These are phyloP conservation scores for Cryptosporidium meleagridis DNA, from an alignment of 169 alveolate genomes.

Conservation along the genomic window DNA sequence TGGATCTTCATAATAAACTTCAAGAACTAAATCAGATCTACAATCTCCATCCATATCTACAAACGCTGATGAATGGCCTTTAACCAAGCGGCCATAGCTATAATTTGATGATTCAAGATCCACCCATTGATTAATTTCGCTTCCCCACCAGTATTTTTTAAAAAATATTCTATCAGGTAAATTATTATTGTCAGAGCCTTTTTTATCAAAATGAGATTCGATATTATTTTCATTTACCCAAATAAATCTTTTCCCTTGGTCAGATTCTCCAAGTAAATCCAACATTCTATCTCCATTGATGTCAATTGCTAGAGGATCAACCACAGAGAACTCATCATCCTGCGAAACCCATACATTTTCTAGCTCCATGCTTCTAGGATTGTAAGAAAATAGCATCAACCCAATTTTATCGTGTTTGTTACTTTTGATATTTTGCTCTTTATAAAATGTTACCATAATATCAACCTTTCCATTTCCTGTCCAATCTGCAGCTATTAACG, in stretches of 20 bases:
- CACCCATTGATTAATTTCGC: conserved; percentile 49
- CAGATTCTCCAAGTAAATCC: conserved; percentile 77
- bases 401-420: background rate
- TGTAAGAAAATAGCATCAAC: conserved; percentile 1
- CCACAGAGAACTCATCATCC: conserved; percentile 76
- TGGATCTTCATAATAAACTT: conserved; percentile 75
- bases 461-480: conserved; percentile 50
- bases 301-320: conserved; percentile 85
- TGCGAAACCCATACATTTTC: conserved; percentile 34
- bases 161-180: background rate
- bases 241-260: conserved; percentile 75
- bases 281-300: conserved; percentile 86
- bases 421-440: conserved; percentile 1
- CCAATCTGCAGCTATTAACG: conserved; percentile 42
- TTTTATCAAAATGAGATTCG: background rate
- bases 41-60: conserved; percentile 89
- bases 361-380: conserved; percentile 26
- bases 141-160: conserved; percentile 35
- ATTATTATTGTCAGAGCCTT: background rate
- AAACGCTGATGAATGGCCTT: conserved; percentile 83
- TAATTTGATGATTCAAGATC: conserved; percentile 72
- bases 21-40: conserved; percentile 86
- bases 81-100: conserved; percentile 79
- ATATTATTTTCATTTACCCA: conserved; percentile 80
- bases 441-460: conserved; percentile 14